phyloP scores from a whole-genome alignment of 805 yeast species.

The Crinitomyces ghanaensis region DNA sequence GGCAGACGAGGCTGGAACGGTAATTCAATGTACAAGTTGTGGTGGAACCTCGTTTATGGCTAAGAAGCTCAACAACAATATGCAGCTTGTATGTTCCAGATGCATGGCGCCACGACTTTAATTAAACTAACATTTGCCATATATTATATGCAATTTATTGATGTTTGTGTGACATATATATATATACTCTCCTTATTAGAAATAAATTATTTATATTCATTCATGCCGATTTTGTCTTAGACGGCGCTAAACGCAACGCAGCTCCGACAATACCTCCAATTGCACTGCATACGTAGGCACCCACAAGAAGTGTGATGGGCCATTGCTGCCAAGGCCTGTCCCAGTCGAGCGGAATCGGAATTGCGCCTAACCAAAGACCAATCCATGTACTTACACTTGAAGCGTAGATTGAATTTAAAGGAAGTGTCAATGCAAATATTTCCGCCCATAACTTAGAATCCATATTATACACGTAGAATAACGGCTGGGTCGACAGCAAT shows the following conservation, averaged over 20 bases:
- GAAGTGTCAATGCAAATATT: conserved; percentile 21
- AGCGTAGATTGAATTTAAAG: conserved; percentile 25
- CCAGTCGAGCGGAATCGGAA: conserved; percentile 96
- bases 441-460: conserved; percentile 38
- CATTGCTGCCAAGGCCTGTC: conserved; percentile 94
- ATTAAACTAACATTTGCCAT: no score
- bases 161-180: no score
- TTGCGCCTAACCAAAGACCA: conserved; percentile 88
- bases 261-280: conserved; percentile 41
- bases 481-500: conserved; percentile 47
- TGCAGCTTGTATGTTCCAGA: no score
- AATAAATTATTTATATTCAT: no score
- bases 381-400: conserved; percentile 34
- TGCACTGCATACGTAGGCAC: conserved; percentile 64
- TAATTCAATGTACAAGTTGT: no score
- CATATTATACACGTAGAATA: conserved; percentile 44
- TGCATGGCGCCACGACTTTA: no score
- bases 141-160: no score
- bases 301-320: conserved; percentile 81
- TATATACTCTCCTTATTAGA: no score
- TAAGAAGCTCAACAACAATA: no score
- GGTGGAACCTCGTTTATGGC: no score
- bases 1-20: no score
- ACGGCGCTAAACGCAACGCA: conserved; percentile 3
- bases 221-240: no score